phyloP scores from a whole-genome alignment of 257 asterid genomes.

The Solanum dulcamara region DNA sequence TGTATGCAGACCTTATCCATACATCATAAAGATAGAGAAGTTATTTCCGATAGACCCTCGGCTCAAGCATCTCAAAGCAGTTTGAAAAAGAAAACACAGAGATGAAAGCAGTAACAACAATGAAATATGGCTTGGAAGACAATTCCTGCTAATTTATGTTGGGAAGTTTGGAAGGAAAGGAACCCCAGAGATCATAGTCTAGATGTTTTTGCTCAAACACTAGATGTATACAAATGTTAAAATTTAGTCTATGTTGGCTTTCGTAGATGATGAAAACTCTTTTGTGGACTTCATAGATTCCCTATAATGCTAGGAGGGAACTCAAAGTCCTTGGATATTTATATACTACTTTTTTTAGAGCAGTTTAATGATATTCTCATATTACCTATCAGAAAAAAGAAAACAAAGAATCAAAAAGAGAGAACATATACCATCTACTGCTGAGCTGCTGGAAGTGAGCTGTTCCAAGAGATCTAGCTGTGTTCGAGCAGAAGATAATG shows the following conservation, averaged over 20 bases:
- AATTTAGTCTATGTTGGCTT: not conserved
- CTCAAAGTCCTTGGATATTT: not conserved
- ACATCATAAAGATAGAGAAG: too few species aligned
- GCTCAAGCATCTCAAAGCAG: too few species aligned
- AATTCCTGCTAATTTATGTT: not conserved
- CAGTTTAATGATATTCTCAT: too few species aligned
- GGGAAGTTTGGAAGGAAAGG: not conserved
- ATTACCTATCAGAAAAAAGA: not conserved
- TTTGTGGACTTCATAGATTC: not conserved
- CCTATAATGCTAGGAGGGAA: not conserved
- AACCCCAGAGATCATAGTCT: not conserved
- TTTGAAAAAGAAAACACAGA: too few species aligned
- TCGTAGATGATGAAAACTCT: not conserved
- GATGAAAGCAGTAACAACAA: too few species aligned
- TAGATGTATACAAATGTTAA: not conserved
- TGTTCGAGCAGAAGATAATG: slow-evolving; percentile 53
- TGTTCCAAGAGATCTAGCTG: slow-evolving; percentile 80
- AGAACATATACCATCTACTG: slow-evolving; percentile 28
- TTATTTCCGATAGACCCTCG: too few species aligned
- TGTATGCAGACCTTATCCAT: too few species aligned
- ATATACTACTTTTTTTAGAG: not conserved
- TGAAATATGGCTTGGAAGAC: not conserved
- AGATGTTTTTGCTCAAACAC: not conserved
- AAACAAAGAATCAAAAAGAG: not conserved
- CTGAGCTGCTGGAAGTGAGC: slow-evolving; percentile 52